Evolutionary conservation across 352 stramenopile species (phyloP).

Genomic region (Plasmopara viticola): DNA sequence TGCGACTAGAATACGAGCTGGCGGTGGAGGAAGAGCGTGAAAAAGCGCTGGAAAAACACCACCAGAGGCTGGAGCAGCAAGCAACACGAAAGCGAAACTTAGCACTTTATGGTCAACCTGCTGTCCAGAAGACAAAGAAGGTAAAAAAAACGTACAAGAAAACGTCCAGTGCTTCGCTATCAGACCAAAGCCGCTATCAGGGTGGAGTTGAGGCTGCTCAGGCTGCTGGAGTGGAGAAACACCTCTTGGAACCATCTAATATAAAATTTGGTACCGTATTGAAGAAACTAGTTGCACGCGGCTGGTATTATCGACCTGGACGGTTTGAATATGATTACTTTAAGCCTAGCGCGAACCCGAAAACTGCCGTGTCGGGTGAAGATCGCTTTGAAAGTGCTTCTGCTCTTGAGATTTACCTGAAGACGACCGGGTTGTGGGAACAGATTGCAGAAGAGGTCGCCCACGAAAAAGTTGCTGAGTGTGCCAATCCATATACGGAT

Average conservation of each 20-base stretch:
- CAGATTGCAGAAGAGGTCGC: slow-evolving; percentile 35
- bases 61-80: slow-evolving; percentile 32
- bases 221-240: slow-evolving; percentile 1
- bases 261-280: slow-evolving; percentile 58
- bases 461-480: slow-evolving; percentile 16
- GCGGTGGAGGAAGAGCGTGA: slow-evolving; percentile 46
- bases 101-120: slow-evolving; percentile 9
- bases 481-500: slow-evolving; percentile 3
- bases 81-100: slow-evolving; percentile 22
- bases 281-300: slow-evolving; percentile 42
- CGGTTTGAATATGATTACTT: slow-evolving; percentile 85
- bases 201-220: slow-evolving; percentile 23
- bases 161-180: slow-evolving; percentile 2
- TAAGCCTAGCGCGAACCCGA: slow-evolving; percentile 50
- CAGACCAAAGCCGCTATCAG: slow-evolving; percentile 16
- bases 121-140: slow-evolving; percentile 24
- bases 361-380: slow-evolving; percentile 43
- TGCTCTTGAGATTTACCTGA: slow-evolving; percentile 63
- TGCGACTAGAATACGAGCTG: slow-evolving; percentile 47
- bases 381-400: slow-evolving; percentile 72
- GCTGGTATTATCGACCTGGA: slow-evolving; percentile 64
- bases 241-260: slow-evolving; percentile 16
- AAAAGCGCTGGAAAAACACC: slow-evolving; percentile 35
- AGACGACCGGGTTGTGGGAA: slow-evolving; percentile 55
- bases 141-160: slow-evolving; percentile 23